Conservation (phyloP, 2,329 filamentous ascomycete genomes). For the Aspergillus uvarum region DNA sequence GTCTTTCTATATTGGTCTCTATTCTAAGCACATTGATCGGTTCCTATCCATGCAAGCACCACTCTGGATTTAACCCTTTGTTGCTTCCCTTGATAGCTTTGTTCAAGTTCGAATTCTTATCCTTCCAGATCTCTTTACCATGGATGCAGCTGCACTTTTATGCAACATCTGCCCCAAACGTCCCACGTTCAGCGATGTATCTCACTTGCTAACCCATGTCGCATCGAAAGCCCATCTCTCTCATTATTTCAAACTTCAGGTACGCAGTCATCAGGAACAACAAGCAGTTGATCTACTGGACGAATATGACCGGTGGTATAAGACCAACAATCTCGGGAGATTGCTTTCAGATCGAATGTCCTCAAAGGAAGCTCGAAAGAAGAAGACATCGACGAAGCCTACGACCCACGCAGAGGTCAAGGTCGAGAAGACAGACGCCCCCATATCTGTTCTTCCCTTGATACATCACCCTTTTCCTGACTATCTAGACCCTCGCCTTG, state of each 20-base stretch:
- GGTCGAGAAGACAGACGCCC: slow-evolving; percentile 5
- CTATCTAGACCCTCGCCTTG: slow-evolving; percentile 33
- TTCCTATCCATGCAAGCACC: slow-evolving; percentile 21
- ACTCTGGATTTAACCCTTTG: slow-evolving; percentile 23
- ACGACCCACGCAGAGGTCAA: slow-evolving; percentile 4
- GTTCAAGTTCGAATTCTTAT: slow-evolving; percentile 4
- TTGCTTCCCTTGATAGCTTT: slow-evolving; percentile 24
- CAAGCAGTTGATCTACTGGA: slow-evolving; percentile 63
- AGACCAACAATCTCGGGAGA: slow-evolving; percentile 65
- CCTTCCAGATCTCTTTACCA: slow-evolving; percentile 19
- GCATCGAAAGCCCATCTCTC: slow-evolving; percentile 90
- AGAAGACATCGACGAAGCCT: slow-evolving; percentile 28
- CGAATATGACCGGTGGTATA: slow-evolving; percentile 77
- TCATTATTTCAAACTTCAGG: slow-evolving; percentile 76
- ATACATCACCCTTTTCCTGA: slow-evolving; percentile 15
- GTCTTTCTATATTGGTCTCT: slow-evolving; percentile 26
- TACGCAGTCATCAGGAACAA: slow-evolving; percentile 67
- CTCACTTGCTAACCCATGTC: slow-evolving; percentile 88
- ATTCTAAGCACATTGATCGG: slow-evolving; percentile 25
- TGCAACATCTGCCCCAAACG: slow-evolving; percentile 82
- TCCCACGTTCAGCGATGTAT: slow-evolving; percentile 83
- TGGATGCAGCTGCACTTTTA: slow-evolving; percentile 63
- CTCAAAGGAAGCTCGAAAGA: slow-evolving; percentile 69
- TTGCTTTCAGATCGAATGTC: slow-evolving; percentile 76
- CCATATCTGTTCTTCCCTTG: not conserved